Conservation (phyloP, 2,329 filamentous ascomycete species). For the Sporothrix pallida region DNA sequence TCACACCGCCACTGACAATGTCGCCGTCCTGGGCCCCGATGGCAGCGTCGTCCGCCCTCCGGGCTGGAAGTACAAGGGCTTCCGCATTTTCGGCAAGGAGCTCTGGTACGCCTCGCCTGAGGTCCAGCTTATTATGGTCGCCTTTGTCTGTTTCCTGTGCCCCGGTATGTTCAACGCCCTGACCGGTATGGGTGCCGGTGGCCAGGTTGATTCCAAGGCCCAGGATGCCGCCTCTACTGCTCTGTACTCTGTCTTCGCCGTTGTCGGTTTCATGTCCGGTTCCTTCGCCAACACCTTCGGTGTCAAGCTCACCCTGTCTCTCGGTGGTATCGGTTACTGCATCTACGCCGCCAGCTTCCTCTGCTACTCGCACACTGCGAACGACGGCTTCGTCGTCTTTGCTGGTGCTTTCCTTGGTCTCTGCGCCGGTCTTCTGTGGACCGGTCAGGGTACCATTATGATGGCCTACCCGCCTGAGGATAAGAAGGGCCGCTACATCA, state of each 20-base stretch:
- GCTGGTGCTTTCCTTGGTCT: conserved; percentile 77
- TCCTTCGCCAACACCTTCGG: conserved; percentile 80
- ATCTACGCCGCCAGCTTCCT: conserved; percentile 75
- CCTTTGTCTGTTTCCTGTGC: conserved; percentile 66
- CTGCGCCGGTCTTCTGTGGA: conserved; percentile 81
- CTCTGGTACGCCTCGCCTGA: conserved; percentile 77
- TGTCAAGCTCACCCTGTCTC: conserved; percentile 68
- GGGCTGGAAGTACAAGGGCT: conserved; percentile 72
- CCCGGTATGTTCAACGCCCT: conserved; percentile 44
- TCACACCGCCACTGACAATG: neutral
- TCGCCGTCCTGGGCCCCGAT: conserved; percentile 26
- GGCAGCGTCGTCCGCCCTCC: conserved; percentile 46
- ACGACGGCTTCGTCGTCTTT: conserved; percentile 75
- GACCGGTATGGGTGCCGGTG: conserved; percentile 41
- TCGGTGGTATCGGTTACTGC: conserved; percentile 79
- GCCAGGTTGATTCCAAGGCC: conserved; percentile 39
- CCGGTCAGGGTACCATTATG: conserved; percentile 83
- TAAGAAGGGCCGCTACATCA: conserved; percentile 86
- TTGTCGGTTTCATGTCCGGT: conserved; percentile 72
- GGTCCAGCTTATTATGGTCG: conserved; percentile 73
- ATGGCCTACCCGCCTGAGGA: conserved; percentile 85
- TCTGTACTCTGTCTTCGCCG: conserved; percentile 58
- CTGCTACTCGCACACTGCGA: conserved; percentile 70
- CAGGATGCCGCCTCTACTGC: conserved; percentile 49
- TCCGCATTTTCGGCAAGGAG: conserved; percentile 59